Base-by-base conservation (phyloP, 768 basidiomycete species). In the Phanerochaete sordida region DNA sequence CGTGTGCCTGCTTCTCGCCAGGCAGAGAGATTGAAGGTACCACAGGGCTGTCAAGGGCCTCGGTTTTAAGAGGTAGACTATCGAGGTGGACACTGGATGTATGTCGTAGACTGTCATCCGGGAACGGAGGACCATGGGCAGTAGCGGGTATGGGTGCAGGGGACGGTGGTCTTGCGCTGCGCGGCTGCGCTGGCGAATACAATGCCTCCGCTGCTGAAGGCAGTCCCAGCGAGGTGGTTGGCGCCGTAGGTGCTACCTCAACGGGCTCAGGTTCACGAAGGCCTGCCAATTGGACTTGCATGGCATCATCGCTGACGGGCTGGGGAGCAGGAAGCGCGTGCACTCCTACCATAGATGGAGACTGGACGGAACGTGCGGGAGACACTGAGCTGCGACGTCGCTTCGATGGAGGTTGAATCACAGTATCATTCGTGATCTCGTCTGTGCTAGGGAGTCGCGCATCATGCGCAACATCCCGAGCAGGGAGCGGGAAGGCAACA, bases 301-400 rank as follows among this genome's bases (percentile, higher is more conserved):
- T 35, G 33, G 33, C 7, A 35, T 43, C 39, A 16, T 4, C 39
- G 7, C 4, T 16, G 4, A 16, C 39, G 19, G 39, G 19, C 19
- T 6, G 11, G 19, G 39, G 11, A 19, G 19, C 19, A 9, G 8
- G 11, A 16, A 19, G 4, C 19, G 7, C 5, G 39, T 16, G 7
- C 39, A 9, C 19, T 43, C 4, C 19, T 9, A 4, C 39, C 39
- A 4, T 19, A 11, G 4, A 43, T 4, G 11, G 19, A 4, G 39
- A 11, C 11, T 43, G 11, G 19, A 19, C 19, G 39, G 33, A 35
- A 4, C 19, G 39, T 16, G 39, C 31, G 23, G 43, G 52, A n/a
- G 54, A 58, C 0, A 55, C 60, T n/a, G 69, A 66, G 12, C 63
- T 62, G n/a, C 64, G 60, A 23, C 67, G 64, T 39, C 58, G 62